Percentiles rank a stretch among this genome's conserved stretches.
phyloP scores from a whole-genome alignment of 306 rosid genomes.

The Prunus mongolica region DNA sequence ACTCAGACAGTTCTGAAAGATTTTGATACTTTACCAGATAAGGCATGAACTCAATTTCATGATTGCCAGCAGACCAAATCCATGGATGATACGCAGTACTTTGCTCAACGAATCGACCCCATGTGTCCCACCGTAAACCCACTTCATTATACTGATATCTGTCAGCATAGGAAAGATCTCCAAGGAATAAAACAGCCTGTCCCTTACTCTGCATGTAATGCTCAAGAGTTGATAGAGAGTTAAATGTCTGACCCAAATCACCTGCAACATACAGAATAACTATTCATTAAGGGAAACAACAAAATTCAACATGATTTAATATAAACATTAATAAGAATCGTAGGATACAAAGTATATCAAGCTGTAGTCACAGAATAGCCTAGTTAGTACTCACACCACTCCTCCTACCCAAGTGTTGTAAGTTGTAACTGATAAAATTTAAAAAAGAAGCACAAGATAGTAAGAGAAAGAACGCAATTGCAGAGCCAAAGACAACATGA shows the following conservation, averaged over 20 bases:
- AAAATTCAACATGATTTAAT: constrained; percentile 1
- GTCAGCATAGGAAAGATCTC: constrained; percentile 96
- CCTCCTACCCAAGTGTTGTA: too few relatives aligned
- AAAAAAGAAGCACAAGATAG: too few relatives aligned
- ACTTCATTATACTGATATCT: constrained; percentile 72
- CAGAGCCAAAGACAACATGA: constrained; percentile 1
- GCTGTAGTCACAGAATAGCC: neutral
- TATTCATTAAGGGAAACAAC: constrained; percentile 18
- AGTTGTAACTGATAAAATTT: too few relatives aligned
- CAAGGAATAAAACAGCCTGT: constrained; percentile 71
- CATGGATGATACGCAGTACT: constrained; percentile 91
- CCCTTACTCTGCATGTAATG: constrained; percentile 87
- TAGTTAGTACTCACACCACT: too few relatives aligned
- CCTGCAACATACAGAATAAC: constrained; percentile 46
- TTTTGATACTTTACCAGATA: constrained; percentile 56
- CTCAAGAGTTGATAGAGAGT: constrained; percentile 89
- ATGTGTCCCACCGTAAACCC: constrained; percentile 91
- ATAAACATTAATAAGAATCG: constrained; percentile 13
- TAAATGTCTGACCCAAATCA: constrained; percentile 96
- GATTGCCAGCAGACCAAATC: constrained; percentile 92
- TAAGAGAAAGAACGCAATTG: neutral
- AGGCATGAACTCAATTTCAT: constrained; percentile 90
- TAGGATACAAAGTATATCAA: constrained; percentile 4
- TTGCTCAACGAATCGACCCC: constrained; percentile 76
- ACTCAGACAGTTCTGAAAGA: neutral